Base-by-base conservation (phyloP, 2,329 filamentous ascomycete species). In the Ophiostoma populinum region DNA sequence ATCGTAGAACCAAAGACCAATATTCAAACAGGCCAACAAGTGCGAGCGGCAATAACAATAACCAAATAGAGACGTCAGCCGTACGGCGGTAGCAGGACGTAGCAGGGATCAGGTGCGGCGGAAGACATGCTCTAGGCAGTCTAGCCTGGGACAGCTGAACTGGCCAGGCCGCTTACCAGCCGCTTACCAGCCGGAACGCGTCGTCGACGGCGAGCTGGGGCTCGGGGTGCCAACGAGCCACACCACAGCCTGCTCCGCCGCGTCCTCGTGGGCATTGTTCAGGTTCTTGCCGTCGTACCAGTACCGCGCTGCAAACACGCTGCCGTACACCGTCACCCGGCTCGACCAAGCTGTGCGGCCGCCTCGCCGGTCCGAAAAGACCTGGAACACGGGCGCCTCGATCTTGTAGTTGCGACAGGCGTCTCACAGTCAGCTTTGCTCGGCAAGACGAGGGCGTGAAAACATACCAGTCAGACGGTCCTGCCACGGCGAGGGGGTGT, bases 271-370 rank as follows among this genome's bases (percentile, higher is more conserved):
- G 39, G 83, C 83, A 50, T 92, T 92, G 62, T 86, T 73, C 54
- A 87, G 65, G 51, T 82, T 83, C 52, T 82, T 74, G 41, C 83
- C 83, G 54, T 92, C 85, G 57, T 92, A 93, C 82, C 82, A 93
- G 57, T 74, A 92, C 42, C 82, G 71, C 31, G 83, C 83, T n/a
- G 65, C 52, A 47, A 81, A 66, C 31, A 59, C 65, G 34, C 65
- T 58, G 36, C 75, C 75, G 46, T 70, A 63, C 39, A 92, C 68
- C n/a, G 64, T 72, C 39, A 92, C 82, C 40, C 67, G 68, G 60
- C 77, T 80, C 39, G 82, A 87, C 85, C 85, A 93, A 39, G 85
- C 85, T 39, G 85, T 93, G 47, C 85, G 80, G 45, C 83, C 83
- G 46, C 83, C 85, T 50, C 48, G 46, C 42, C 47, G 46, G 43